Conservation (phyloP, 2,329 filamentous ascomycete genomes). For the Talaromyces sp. region DNA sequence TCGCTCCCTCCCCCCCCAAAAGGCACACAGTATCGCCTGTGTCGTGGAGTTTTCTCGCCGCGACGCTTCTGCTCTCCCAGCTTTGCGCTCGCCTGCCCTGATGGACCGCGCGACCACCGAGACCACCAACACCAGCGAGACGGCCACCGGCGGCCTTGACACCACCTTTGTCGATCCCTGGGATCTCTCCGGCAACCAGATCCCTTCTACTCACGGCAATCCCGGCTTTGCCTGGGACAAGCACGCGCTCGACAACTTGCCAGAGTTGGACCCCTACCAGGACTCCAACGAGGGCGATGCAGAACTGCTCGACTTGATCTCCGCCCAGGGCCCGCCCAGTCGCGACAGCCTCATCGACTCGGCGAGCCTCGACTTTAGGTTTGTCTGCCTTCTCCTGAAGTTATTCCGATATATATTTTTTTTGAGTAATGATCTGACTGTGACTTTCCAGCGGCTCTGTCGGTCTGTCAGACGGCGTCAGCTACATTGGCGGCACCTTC, state of each 20-base stretch:
- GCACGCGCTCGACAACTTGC: constrained; percentile 28
- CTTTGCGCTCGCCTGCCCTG: constrained; percentile 16
- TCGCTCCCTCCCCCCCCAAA: neutral
- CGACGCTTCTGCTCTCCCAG: neutral
- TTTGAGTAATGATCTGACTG: too few species aligned
- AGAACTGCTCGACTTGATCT: constrained; percentile 28
- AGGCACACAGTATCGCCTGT: constrained; percentile 3
- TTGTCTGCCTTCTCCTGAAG: constrained; percentile 5
- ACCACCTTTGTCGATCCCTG: constrained; percentile 34
- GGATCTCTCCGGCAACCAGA: constrained; percentile 19
- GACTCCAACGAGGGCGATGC: constrained; percentile 33
- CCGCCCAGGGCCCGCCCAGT: constrained; percentile 24
- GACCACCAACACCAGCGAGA: constrained; percentile 14
- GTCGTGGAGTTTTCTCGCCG: neutral
- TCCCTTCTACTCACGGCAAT: constrained; percentile 23
- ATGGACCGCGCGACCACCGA: constrained; percentile 30
- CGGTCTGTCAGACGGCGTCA: constrained; percentile 27
- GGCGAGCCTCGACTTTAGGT: constrained; percentile 24
- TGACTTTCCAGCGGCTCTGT: constrained; percentile 27
- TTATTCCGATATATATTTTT: neutral
- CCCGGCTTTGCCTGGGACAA: constrained; percentile 32
- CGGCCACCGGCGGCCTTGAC: constrained; percentile 34
- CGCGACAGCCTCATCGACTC: constrained; percentile 18
- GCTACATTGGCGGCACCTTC: constrained; percentile 28
- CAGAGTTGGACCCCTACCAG: constrained; percentile 35